Conservation (phyloP, 129 eudicot genomes). For the Ambrosia artemisiifolia region DNA sequence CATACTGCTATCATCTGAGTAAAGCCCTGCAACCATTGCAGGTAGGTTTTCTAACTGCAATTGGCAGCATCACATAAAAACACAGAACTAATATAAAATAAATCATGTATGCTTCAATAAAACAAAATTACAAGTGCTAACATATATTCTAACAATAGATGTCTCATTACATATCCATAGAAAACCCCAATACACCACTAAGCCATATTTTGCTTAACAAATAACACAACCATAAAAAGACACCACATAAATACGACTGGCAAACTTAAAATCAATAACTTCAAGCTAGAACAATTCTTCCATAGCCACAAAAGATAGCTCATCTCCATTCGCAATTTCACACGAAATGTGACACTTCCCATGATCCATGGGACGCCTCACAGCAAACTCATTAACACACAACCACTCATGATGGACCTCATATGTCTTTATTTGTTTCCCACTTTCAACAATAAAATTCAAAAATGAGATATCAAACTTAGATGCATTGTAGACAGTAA, state of each 20-base stretch:
- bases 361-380: background rate
- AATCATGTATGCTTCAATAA: background rate
- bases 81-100: background rate
- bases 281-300: background rate
- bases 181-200: background rate
- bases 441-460: background rate
- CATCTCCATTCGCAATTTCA: too few relatives aligned
- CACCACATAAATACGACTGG: background rate
- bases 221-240: background rate
- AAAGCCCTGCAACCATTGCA: slow-evolving; percentile 73
- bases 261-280: background rate
- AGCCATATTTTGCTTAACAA: background rate
- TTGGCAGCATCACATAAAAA: background rate
- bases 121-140: background rate
- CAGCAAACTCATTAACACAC: background rate
- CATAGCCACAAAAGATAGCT: background rate
- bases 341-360: background rate
- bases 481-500: background rate
- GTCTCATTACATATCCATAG: background rate
- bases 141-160: background rate
- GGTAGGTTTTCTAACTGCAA: slow-evolving; percentile 73
- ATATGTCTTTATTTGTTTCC: background rate
- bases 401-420: background rate
- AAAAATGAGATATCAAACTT: background rate
- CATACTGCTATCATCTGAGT: slow-evolving; percentile 47